These are phyloP conservation scores for Boletus sp. DNA, from an alignment of 768 basidiomycete species.

Conservation along the genomic window DNA sequence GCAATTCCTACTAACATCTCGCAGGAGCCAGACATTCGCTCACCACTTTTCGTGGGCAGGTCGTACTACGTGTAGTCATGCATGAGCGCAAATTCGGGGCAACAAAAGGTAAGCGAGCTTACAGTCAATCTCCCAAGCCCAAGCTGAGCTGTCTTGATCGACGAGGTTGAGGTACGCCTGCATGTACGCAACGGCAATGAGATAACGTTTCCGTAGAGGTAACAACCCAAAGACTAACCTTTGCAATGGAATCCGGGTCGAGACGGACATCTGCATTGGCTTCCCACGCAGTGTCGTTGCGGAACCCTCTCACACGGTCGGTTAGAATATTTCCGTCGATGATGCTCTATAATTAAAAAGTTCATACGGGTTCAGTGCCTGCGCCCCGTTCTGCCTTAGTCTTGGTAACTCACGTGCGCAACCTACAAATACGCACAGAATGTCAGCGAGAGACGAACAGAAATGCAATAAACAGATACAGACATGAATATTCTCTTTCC, in stretches of 20 bases:
- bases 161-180: slow-evolving; percentile 67
- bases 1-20: not conserved
- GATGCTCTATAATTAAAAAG: slow-evolving; percentile 44
- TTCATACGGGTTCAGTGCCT: not conserved
- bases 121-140: slow-evolving; percentile 83
- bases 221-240: slow-evolving; percentile 39
- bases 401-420: slow-evolving; percentile 53
- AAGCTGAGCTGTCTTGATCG: slow-evolving; percentile 68
- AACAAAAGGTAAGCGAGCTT: slow-evolving; percentile 27
- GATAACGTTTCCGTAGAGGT: not conserved
- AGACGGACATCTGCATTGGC: slow-evolving; percentile 49
- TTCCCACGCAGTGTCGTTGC: slow-evolving; percentile 39
- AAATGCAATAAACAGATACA: slow-evolving; percentile 3
- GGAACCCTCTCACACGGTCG: slow-evolving; percentile 31
- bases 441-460: not conserved
- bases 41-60: slow-evolving; percentile 57
- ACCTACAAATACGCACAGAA: slow-evolving; percentile 37
- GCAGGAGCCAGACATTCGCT: slow-evolving; percentile 3
- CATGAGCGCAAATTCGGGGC: not conserved
- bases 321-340: slow-evolving; percentile 63
- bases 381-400: not conserved
- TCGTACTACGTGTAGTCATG: slow-evolving; percentile 35
- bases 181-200: not conserved
- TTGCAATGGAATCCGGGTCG: slow-evolving; percentile 66
- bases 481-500: slow-evolving; percentile 72